A percentile compares a stretch with the other conserved stretches of the same genome.
Conservation (phyloP, 352 stramenopile species). For the Phytophthora palmivora region DNA sequence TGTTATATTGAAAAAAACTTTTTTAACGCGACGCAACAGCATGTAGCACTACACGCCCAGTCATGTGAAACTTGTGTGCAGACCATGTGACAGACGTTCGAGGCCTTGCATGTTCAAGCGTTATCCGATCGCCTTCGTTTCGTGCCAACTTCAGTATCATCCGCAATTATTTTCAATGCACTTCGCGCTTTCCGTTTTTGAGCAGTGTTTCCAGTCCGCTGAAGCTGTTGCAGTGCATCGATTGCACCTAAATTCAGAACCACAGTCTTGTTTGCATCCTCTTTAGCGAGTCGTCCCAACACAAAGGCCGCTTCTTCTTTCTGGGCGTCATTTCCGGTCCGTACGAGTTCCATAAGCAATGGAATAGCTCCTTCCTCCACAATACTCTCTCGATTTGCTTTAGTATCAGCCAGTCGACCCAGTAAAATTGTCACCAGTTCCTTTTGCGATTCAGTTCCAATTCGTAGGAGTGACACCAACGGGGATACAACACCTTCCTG, state of each 20-base stretch:
- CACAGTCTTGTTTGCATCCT: neutral
- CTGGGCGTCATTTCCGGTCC: neutral
- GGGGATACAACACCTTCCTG: neutral
- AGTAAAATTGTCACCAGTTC: neutral
- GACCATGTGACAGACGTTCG: too few species aligned
- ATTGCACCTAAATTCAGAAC: neutral
- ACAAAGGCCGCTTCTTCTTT: neutral
- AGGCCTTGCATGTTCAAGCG: too few species aligned
- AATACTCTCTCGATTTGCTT: neutral
- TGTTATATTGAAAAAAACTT: conserved; percentile 39
- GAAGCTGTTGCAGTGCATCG: neutral
- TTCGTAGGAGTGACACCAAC: neutral
- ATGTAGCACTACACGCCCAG: too few species aligned
- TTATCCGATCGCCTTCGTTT: neutral
- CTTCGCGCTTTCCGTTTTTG: conserved; percentile 1
- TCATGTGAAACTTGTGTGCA: too few species aligned
- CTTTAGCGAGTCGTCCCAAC: neutral
- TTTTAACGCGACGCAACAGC: conserved; percentile 5
- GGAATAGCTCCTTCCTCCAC: neutral
- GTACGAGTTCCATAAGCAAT: neutral
- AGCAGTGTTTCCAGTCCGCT: conserved; percentile 2
- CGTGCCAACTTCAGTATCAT: neutral
- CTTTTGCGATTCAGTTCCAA: neutral
- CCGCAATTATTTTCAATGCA: neutral
- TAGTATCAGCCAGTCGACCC: neutral